Evolutionary conservation across 116 monocot species (phyloP), one percentile per base, ranked within the genome.

Genomic region (Iris pallida): DNA sequence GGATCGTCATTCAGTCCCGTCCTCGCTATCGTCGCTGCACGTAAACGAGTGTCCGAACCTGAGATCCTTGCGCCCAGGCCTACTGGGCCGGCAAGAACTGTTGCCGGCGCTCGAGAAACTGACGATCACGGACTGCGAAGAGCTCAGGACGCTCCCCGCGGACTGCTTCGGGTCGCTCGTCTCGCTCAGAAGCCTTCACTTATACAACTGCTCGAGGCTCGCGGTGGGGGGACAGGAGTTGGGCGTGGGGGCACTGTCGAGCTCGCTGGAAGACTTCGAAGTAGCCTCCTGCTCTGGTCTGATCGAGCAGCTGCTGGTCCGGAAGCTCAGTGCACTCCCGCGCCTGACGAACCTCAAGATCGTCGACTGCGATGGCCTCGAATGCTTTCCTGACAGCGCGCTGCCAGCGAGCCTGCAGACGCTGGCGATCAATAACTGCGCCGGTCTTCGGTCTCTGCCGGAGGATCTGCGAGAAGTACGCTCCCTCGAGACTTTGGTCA

Each of bases 131-230:
- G 45, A 61, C 13, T 80, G 80, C 61, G 65, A 74, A 75, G 65
- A 74, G 57, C 59, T 59, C 40, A 11, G 8, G 40, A 10, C 20
- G 8, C 59, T 59, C 30, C 59, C 59, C 6, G 40, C 11, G 9
- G 59, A 53, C 68, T 56, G 55, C 20, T 79, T 79, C 44, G 16
- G n/a, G 40, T 1, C 30, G 7, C 64, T 79, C 4, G 13, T 40
- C 7, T 55, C 55, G 13, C 79, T 79, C 19, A 73, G 68, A 41
- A 79, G 68, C 16, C 68, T 79, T 14, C 68, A 68, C 15, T 73
- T 79, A 42, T 73, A 56, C 60, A 68, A 73, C 18, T 79, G 79
- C 55, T 57, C 68, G 3, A 63, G 57, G 17, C 73, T 79, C 47
- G 42, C 12, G 44, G 68, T 68, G 56, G 41, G 30, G 11, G 72